phyloP scores from a whole-genome alignment of 2,329 filamentous ascomycete genomes.

The Penicillium corylophilum region DNA sequence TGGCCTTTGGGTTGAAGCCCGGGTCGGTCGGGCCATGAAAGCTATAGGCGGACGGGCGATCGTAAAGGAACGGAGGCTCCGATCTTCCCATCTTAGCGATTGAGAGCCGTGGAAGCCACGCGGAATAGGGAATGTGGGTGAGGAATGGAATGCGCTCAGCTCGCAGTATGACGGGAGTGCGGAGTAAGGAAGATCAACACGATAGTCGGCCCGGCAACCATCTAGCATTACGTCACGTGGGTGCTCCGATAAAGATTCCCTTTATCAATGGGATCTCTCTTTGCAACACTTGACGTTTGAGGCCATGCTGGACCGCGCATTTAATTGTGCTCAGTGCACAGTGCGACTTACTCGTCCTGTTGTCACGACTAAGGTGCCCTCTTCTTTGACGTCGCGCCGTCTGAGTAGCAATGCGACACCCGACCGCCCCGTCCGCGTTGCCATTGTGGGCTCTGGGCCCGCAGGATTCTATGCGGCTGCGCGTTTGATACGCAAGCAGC shows the following conservation, averaged over 20 bases:
- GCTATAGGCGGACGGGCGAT: constrained; percentile 53
- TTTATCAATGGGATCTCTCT: not conserved
- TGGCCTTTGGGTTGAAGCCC: constrained; percentile 81
- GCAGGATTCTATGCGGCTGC: constrained; percentile 95
- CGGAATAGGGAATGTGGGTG: constrained; percentile 29
- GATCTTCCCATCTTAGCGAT: constrained; percentile 50
- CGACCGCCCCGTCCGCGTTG: constrained; percentile 68
- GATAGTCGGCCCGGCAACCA: constrained; percentile 35
- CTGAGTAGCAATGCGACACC: constrained; percentile 32
- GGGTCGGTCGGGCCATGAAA: constrained; percentile 53
- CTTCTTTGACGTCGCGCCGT: constrained; percentile 20
- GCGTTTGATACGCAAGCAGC: constrained; percentile 73
- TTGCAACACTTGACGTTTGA: not conserved
- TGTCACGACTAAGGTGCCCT: constrained; percentile 1
- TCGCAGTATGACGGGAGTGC: constrained; percentile 16
- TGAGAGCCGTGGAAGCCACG: constrained; percentile 35
- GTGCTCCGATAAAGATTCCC: constrained; percentile 4
- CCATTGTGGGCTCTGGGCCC: constrained; percentile 88
- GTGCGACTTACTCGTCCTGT: constrained; percentile 14
- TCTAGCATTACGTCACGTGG: constrained; percentile 21
- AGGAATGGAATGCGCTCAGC: constrained; percentile 24
- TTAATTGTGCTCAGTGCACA: constrained; percentile 34
- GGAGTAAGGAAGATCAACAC: constrained; percentile 15
- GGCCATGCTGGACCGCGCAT: constrained; percentile 29
- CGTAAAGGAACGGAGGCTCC: constrained; percentile 73